phyloP scores from a whole-genome alignment of 108 stramenopile genomes.

The Stephanodiscus minutulus region DNA sequence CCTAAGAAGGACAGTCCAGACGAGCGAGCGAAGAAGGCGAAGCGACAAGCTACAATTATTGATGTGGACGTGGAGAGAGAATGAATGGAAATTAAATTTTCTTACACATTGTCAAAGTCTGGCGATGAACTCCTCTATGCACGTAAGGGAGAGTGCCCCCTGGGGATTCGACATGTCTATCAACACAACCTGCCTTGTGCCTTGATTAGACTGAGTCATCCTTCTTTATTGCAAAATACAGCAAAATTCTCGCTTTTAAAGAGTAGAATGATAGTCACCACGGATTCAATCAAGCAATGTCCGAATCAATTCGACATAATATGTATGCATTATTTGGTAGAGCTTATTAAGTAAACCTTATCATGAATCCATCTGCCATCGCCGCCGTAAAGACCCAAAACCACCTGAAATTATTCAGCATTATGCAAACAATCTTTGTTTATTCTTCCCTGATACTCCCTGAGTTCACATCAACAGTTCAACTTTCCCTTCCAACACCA shows the following conservation, averaged over 20 bases:
- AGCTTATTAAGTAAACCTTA: neutral
- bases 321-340: conserved; percentile 1
- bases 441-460: neutral
- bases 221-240: neutral
- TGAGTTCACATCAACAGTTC: conserved; percentile 44
- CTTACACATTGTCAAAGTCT: neutral
- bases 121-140: neutral
- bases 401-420: neutral
- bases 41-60: conserved; percentile 67
- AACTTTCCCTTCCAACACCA: conserved; percentile 60
- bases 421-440: neutral
- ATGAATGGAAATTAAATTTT: conserved; percentile 8
- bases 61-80: conserved; percentile 79
- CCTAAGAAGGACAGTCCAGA: conserved; percentile 16
- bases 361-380: conserved; percentile 5
- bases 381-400: neutral
- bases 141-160: neutral
- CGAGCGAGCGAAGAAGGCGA: conserved; percentile 33
- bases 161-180: no score
- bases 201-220: neutral
- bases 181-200: neutral
- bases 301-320: neutral
- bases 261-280: neutral
- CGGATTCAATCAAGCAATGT: neutral
- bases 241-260: neutral